Base-by-base conservation (phyloP, 164 flowering plant genomes). In the Dillenia turbinata region DNA sequence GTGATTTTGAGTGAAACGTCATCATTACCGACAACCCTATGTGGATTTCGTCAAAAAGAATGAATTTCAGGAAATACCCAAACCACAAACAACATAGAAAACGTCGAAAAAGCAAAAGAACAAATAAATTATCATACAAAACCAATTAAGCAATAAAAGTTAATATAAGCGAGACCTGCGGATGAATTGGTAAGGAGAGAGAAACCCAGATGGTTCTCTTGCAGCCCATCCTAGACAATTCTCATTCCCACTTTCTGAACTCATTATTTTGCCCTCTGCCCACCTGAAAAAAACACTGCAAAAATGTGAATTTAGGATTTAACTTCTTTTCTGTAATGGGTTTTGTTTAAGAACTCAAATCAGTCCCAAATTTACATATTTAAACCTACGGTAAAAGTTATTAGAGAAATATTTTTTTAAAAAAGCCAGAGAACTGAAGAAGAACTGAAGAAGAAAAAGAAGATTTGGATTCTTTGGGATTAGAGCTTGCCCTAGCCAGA, bases 201-300 rank as follows among this genome's bases (percentile, higher is more conserved):
- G 78, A 67, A 73, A 2, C 50, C 96, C 92, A 53, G 96, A 85
- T 65, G 83, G 66, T 67, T 89, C 96, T 73, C 83, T 80, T 22
- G 96, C 92, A 10, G 96, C 96, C 87, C 86, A 89, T 47, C 76
- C 92, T 15, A 79, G 72, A 75, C 92, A 89, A 46, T 85, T 55
- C 52, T 65, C 78, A 46, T 51, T 51, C 44, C 17, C 63, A 24
- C 59, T 55, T 54, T 69, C 67, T 17, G 79, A 63, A 66, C 59
- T 72, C 86, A 85, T 82, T 22, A 13, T 54, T 57, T 52, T 19
- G 52, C 33, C 17, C n/a, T 24, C 46, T 26, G 15, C 2, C 9
- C 54, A 11, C 15, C 19, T 10, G 12, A 47, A 19, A 19, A 19
- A 19, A 19, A 19, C 22, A 19, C 22, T 19, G 22, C 22, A 19